Percentiles rank a stretch among this genome's conserved stretches.
These are phyloP conservation scores for Daldinia sp. DNA, from an alignment of 2,329 filamentous ascomycete species.

Conservation along the genomic window DNA sequence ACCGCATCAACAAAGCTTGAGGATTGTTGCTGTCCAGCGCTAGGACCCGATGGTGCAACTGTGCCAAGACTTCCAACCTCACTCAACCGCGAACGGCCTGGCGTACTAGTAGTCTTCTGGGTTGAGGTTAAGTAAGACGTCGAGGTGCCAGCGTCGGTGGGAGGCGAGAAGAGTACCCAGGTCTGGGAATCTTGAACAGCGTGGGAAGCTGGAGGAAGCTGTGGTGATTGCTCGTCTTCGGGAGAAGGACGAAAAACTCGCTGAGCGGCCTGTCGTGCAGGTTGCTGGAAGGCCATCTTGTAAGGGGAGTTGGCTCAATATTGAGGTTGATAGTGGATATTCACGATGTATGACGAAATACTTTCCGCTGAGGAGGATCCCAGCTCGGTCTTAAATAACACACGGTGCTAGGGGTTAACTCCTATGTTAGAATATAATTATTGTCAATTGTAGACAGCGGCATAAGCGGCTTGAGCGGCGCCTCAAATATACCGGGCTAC, in stretches of 20 bases:
- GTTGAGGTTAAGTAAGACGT: conserved; percentile 74
- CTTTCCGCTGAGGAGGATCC: conserved; percentile 36
- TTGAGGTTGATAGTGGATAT: conserved; percentile 36
- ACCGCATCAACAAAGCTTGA: conserved; percentile 49
- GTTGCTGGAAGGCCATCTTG: conserved; percentile 68
- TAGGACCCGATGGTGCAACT: conserved; percentile 66
- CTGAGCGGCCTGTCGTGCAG: conserved; percentile 61
- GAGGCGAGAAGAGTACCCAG: conserved; percentile 94
- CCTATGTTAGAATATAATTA: conserved; percentile 12
- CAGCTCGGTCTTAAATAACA: conserved; percentile 34
- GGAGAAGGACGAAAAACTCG: conserved; percentile 54
- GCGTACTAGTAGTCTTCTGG: conserved; percentile 68
- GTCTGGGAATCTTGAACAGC: conserved; percentile 79
- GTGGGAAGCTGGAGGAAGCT: conserved; percentile 46
- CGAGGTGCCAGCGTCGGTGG: conserved; percentile 66
- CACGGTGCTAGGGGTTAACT: conserved; percentile 12
- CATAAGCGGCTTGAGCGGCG: conserved; percentile 26
- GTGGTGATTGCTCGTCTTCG: conserved; percentile 51
- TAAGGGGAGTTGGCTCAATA: conserved; percentile 13
- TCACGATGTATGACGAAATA: conserved; percentile 38
- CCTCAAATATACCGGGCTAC: conserved; percentile 23
- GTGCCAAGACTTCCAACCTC: conserved; percentile 83
- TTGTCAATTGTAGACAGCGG: conserved; percentile 28
- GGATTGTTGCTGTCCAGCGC: conserved; percentile 55
- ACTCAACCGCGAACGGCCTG: conserved; percentile 77